These are phyloP conservation scores for Coniochaeta sp. DNA, from an alignment of 2,329 filamentous ascomycete species.

Conservation along the genomic window DNA sequence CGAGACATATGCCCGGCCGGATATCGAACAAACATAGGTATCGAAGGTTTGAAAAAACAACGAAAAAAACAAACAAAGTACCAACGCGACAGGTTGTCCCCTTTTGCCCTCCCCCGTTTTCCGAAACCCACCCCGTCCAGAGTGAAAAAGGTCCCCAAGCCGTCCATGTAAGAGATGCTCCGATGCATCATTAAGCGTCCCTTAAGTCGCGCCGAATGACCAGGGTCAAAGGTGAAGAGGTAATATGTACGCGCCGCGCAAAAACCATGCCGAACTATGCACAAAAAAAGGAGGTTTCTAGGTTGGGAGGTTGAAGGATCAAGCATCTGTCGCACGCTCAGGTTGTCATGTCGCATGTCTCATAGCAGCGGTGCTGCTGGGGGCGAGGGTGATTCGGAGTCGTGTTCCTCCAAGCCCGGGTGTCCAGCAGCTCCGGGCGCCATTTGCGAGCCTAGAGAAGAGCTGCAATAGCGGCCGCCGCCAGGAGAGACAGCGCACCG, in stretches of 20 bases:
- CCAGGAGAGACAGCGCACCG: constrained; percentile 18
- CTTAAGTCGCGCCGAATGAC: neutral
- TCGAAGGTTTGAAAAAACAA: neutral
- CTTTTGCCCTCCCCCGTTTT: neutral
- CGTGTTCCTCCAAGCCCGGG: constrained; percentile 4
- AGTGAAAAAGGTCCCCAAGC: constrained; percentile 1
- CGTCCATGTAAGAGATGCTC: neutral
- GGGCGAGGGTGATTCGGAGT: constrained; percentile 7
- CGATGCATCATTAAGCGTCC: neutral
- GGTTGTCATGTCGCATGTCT: constrained; percentile 17
- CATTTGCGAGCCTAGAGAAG: constrained; percentile 19
- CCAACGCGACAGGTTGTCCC: neutral
- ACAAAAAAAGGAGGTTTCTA: constrained; percentile 8
- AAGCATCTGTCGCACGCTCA: constrained; percentile 1
- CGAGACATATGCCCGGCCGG: neutral
- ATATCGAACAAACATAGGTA: neutral
- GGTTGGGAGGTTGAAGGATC: constrained; percentile 4
- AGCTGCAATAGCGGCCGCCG: constrained; percentile 16
- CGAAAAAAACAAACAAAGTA: neutral
- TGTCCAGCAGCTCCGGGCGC: constrained; percentile 10
- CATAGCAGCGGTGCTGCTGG: constrained; percentile 11
- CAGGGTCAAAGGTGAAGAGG: neutral
- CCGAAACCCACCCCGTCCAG: neutral
- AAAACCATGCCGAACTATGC: constrained; percentile 12
- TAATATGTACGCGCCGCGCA: neutral